phyloP scores from a whole-genome alignment of 345 rosid genomes.

The Carallia pectinifolia region DNA sequence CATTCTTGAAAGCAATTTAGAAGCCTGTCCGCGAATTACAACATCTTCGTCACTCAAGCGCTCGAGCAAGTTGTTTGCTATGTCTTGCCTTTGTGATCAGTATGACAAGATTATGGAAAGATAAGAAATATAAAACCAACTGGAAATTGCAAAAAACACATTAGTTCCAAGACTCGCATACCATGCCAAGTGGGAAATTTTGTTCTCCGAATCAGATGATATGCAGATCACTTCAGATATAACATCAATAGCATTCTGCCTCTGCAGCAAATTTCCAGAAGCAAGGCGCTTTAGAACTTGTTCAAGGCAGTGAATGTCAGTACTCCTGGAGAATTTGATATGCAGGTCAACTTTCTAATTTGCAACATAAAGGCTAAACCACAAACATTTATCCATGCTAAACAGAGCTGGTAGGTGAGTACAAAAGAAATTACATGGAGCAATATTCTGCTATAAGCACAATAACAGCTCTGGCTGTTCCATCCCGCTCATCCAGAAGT shows the following conservation, averaged over 20 bases:
- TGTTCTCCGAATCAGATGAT: constrained; percentile 37
- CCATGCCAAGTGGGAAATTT: constrained; percentile 57
- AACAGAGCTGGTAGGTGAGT: background rate
- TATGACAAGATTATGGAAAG: constrained; percentile 12
- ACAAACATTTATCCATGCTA: background rate
- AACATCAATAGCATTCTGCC: constrained; percentile 77
- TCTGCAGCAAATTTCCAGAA: constrained; percentile 56
- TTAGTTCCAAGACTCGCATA: constrained; percentile 24
- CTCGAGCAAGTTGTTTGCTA: constrained; percentile 54
- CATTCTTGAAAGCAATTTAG: constrained; percentile 54
- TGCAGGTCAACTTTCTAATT: constrained; percentile 31
- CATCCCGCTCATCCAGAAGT: constrained; percentile 87
- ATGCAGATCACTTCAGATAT: constrained; percentile 54
- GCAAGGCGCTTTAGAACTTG: constrained; percentile 69
- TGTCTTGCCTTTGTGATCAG: constrained; percentile 57
- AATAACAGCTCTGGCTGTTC: constrained; percentile 69
- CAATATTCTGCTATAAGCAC: constrained; percentile 75
- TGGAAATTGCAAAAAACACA: constrained; percentile 17
- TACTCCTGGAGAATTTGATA: constrained; percentile 45
- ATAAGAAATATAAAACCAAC: constrained; percentile 15
- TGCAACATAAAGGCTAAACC: constrained; percentile 6
- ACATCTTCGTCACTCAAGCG: constrained; percentile 60
- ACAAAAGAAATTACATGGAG: constrained; percentile 46
- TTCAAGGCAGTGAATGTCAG: constrained; percentile 53
- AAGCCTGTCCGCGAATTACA: constrained; percentile 47